Conservation (phyloP, 1,284 basidiomycete genomes). For the Boletus albobrunnescens region DNA sequence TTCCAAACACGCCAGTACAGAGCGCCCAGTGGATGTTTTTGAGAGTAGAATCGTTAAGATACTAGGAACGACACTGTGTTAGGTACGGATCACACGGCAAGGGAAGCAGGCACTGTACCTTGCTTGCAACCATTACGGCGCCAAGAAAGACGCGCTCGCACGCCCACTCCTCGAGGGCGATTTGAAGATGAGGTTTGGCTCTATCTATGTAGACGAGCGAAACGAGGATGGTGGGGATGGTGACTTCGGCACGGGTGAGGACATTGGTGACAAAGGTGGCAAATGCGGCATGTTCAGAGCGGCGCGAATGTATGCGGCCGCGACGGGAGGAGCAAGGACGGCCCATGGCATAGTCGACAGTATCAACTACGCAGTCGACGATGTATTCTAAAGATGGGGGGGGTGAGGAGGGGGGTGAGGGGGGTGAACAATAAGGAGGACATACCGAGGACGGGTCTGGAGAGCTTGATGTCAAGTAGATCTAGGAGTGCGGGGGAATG, state of each 20-base stretch:
- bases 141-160: slow-evolving; percentile 72
- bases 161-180: slow-evolving; percentile 75
- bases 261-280: slow-evolving; percentile 59
- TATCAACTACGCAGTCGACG: slow-evolving; percentile 61
- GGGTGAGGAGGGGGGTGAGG: slow-evolving; percentile 1
- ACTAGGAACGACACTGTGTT: slow-evolving; percentile 38
- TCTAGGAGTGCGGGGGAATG: slow-evolving; percentile 62
- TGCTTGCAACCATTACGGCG: slow-evolving; percentile 66
- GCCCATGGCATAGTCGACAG: slow-evolving; percentile 68
- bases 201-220: slow-evolving; percentile 68
- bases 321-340: slow-evolving; percentile 51
- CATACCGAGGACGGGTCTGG: slow-evolving; percentile 58
- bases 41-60: slow-evolving; percentile 68
- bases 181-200: slow-evolving; percentile 68
- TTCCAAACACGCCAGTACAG: slow-evolving; percentile 74
- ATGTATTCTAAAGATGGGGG: slow-evolving; percentile 56
- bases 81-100: slow-evolving; percentile 17
- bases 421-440: slow-evolving; percentile 8
- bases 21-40: slow-evolving; percentile 77
- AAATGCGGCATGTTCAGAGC: slow-evolving; percentile 53
- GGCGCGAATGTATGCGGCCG: slow-evolving; percentile 45
- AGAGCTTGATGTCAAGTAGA: slow-evolving; percentile 59
- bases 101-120: slow-evolving; percentile 42
- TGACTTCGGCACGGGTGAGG: slow-evolving; percentile 63
- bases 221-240: slow-evolving; percentile 57